A percentile compares a stretch with the other conserved stretches of the same genome.
phyloP scores from a whole-genome alignment of 306 rosid genomes.

The Sophora flavescens region DNA sequence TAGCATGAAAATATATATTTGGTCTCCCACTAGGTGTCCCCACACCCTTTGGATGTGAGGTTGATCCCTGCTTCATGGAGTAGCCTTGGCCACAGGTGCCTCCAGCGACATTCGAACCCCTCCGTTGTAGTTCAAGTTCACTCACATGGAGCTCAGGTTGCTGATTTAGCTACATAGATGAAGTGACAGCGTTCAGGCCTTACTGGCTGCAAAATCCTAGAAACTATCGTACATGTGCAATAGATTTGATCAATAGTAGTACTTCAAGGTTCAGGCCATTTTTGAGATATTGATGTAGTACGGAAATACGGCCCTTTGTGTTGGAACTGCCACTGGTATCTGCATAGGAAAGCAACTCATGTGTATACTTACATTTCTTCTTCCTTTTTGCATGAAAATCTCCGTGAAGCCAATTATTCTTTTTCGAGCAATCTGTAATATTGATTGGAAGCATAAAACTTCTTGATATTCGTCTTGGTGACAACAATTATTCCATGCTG shows the following conservation, averaged over 20 bases:
- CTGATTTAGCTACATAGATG: neutral
- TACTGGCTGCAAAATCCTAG: neutral
- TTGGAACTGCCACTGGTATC: slow-evolving; percentile 14
- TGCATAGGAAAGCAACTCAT: neutral
- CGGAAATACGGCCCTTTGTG: neutral
- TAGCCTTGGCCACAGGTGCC: neutral
- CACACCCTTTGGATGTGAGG: neutral
- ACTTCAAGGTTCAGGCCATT: neutral
- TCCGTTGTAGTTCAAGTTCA: neutral
- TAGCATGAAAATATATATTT: neutral
- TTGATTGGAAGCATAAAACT: slow-evolving; percentile 27
- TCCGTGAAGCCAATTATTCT: neutral
- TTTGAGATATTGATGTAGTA: slow-evolving; percentile 18
- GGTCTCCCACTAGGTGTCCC: neutral
- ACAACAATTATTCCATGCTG: slow-evolving; percentile 3
- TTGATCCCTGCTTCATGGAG: neutral
- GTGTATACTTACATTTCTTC: neutral
- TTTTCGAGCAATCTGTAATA: neutral
- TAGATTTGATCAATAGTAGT: slow-evolving; percentile 14
- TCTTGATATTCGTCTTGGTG: neutral
- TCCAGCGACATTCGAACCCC: neutral
- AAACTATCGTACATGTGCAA: neutral
- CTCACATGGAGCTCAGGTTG: neutral
- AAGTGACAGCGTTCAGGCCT: neutral
- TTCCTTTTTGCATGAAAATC: neutral